A percentile compares a stretch with the other conserved stretches of the same genome.
These are phyloP conservation scores for Melastoma malabathricum DNA, from an alignment of 345 rosid species.

Conservation along the genomic window DNA sequence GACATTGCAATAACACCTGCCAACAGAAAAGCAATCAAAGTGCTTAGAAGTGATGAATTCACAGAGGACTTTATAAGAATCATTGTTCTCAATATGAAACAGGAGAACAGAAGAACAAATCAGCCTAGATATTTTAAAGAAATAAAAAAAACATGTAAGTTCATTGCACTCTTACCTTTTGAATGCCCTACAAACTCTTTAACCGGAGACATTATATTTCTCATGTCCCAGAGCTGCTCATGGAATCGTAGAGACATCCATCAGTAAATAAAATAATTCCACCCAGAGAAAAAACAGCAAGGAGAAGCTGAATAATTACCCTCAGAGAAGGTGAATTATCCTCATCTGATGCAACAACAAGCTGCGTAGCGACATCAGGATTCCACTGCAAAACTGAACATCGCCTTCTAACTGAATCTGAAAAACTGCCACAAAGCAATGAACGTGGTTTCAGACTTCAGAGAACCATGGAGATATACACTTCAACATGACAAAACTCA, in stretches of 20 bases:
- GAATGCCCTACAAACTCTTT: constrained; percentile 86
- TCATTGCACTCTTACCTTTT: constrained; percentile 37
- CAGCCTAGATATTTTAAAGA: constrained; percentile 1
- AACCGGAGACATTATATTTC: constrained; percentile 80
- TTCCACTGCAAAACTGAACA: constrained; percentile 99
- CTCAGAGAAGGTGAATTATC: constrained; percentile 69
- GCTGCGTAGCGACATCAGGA: constrained; percentile 96
- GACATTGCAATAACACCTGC: constrained; percentile 99
- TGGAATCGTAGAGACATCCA: constrained; percentile 9
- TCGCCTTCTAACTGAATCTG: constrained; percentile 81
- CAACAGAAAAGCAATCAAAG: neutral
- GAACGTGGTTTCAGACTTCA: too few relatives aligned
- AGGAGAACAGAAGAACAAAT: neutral
- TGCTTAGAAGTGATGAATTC: neutral
- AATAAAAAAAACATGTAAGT: neutral
- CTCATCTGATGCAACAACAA: constrained; percentile 94
- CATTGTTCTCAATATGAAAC: neutral
- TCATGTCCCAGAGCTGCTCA: constrained; percentile 96
- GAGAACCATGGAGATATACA: constrained; percentile 3
- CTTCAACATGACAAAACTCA: constrained; percentile 10
- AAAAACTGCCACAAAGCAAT: constrained; percentile 36
- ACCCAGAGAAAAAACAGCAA: neutral
- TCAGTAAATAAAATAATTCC: neutral
- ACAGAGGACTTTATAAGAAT: too few relatives aligned
- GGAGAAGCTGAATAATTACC: constrained; percentile 28